Base-by-base conservation (phyloP, 2,329 filamentous ascomycete genomes). In the Venturia nashicola region DNA sequence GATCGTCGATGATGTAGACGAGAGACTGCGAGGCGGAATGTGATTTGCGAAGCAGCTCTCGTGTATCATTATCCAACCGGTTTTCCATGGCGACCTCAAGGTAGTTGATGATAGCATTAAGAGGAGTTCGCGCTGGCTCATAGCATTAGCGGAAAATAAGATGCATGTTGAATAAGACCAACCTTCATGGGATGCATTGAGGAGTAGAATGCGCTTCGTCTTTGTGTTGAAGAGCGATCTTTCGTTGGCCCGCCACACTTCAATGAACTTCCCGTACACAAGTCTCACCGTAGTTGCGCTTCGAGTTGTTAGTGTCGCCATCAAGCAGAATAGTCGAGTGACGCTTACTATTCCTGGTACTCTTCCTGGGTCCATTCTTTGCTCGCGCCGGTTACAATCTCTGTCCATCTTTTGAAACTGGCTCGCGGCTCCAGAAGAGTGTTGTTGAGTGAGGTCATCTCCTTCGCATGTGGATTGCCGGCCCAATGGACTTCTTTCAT, bases 31-130 rank as follows among this genome's bases (percentile, higher is more conserved):
- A 96, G 5, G 91, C 91, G 0, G 91, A 95, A 71, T 96, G 90
- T 0, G 91, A 96, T 68, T 86, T 87, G 0, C 88, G 82, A 6
- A 96, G 77, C 66, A 94, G 95, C 5, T 96, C 91, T 23, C 91
- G 81, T 0, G 90, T 96, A 71, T 96, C 91, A 14, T 83, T 78
- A 67, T 96, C 91, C 3, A 96, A 77, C 0, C 80, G 77, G 0
- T 90, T 90, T 74, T 96, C 91, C 1, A 96, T 76, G 0, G 91
- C 91, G 67, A 96, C 96, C 69, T 96, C 91, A 0, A 96, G 82
- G 68, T 95, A 96, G 69, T 96, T 96, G 74, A 96, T 95, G 70
- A 96, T 96, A 18, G 91, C 91, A 70, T 96, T 96, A 1, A 96
- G 77, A 0, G 91, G 91, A 0, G 91, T 96, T 60, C 91, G 86